Percentiles rank a stretch among this genome's conserved stretches.
These are phyloP conservation scores for Pythium plurisporium DNA, from an alignment of 352 stramenopile genomes.

Conservation along the genomic window DNA sequence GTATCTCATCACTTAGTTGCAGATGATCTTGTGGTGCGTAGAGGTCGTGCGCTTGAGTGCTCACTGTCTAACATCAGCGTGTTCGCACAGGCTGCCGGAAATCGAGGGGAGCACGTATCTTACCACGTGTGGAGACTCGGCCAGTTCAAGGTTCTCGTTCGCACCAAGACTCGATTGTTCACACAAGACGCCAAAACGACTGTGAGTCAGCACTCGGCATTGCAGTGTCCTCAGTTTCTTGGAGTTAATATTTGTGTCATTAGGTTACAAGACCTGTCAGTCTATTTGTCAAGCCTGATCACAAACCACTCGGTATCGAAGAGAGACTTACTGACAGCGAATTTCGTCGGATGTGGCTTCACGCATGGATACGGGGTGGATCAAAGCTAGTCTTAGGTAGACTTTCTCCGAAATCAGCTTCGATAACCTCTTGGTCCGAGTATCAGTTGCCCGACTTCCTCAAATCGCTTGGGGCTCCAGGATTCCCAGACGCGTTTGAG, in stretches of 20 bases:
- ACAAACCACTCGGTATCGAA: conserved; percentile 36
- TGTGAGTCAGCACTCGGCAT: no score
- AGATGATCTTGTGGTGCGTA: conserved; percentile 28
- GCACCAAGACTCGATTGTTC: conserved; percentile 35
- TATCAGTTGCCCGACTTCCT: conserved; percentile 46
- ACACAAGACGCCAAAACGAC: no score
- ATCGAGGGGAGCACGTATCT: conserved; percentile 13
- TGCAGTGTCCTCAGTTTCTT: no score
- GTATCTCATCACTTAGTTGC: conserved; percentile 26
- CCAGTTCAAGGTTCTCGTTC: conserved; percentile 53
- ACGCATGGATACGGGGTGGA: conserved; percentile 75
- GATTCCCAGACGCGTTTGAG: conserved; percentile 48
- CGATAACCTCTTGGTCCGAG: conserved; percentile 38
- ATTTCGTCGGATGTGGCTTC: conserved; percentile 57
- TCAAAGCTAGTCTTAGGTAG: conserved; percentile 44
- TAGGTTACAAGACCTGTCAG: conserved; percentile 28
- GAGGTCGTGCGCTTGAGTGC: conserved; percentile 14
- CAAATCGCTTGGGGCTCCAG: conserved; percentile 28
- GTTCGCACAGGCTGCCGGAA: neutral
- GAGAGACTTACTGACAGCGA: conserved; percentile 66
- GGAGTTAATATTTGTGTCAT: neutral
- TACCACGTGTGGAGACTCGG: conserved; percentile 74
- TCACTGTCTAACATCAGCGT: no score
- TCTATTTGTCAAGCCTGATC: conserved; percentile 72
- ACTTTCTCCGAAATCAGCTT: conserved; percentile 30